Conservation (phyloP, 306 rosid species). For the Quercus robur region DNA sequence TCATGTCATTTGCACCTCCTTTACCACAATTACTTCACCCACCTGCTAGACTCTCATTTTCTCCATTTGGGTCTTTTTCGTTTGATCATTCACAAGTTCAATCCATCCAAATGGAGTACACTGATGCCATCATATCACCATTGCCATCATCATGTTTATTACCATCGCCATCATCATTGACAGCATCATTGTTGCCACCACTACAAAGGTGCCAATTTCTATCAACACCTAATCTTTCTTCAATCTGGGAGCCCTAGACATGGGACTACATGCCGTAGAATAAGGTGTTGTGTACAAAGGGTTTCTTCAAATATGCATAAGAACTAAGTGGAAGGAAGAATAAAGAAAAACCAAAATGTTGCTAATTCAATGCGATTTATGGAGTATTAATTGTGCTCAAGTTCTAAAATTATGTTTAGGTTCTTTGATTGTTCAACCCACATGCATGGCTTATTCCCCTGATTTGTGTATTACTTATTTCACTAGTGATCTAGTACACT, state of each 20-base stretch:
- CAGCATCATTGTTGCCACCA: slow-evolving; percentile 7
- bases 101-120: slow-evolving; percentile 45
- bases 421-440: neutral
- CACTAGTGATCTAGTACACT: neutral
- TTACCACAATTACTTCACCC: slow-evolving; percentile 45
- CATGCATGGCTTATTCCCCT: neutral
- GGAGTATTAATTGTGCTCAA: slow-evolving; percentile 17
- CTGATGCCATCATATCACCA: slow-evolving; percentile 40
- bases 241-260: neutral
- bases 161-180: no score
- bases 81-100: slow-evolving; percentile 26
- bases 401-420: slow-evolving; percentile 10
- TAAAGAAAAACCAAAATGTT: slow-evolving; percentile 28
- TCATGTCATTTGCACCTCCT: slow-evolving; percentile 25
- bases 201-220: slow-evolving; percentile 26
- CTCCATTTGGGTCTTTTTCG: slow-evolving; percentile 9
- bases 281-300: neutral
- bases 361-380: slow-evolving; percentile 26
- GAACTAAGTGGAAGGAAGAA: neutral
- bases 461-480: neutral
- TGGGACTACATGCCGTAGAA: neutral
- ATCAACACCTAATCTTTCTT: slow-evolving; percentile 8
- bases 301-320: slow-evolving; percentile 1
- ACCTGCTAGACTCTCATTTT: slow-evolving; percentile 24
- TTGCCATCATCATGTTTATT: slow-evolving; percentile 17